A percentile compares a stretch with the other conserved stretches of the same genome.
These are phyloP conservation scores for Kodamaea hsintzibuensis DNA, from an alignment of 805 yeast genomes.

Conservation along the genomic window DNA sequence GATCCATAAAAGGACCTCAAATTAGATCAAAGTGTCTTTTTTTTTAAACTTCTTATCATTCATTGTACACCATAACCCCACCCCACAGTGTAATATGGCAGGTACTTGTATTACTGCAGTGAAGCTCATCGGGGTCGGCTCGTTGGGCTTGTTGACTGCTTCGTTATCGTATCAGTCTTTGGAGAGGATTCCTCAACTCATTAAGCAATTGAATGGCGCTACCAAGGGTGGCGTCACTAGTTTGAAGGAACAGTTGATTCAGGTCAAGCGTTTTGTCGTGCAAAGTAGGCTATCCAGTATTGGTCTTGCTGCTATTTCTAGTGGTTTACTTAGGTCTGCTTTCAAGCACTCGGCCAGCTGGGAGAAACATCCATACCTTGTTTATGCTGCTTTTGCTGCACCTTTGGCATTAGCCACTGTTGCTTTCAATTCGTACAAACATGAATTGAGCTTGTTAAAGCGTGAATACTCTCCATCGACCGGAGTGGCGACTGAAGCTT, in stretches of 20 bases:
- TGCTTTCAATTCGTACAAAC: conserved; percentile 16
- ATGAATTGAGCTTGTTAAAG: conserved; percentile 20
- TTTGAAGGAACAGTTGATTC: conserved; percentile 15
- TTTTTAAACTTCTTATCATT: neutral
- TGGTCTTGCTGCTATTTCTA: conserved; percentile 48
- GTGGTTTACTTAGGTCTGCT: conserved; percentile 55
- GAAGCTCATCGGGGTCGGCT: conserved; percentile 63
- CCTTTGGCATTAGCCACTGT: conserved; percentile 39
- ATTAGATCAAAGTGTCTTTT: neutral
- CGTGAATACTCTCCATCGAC: neutral
- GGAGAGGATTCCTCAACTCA: conserved; percentile 29
- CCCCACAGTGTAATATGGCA: conserved; percentile 2
- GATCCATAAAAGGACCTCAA: neutral
- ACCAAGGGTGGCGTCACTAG: conserved; percentile 6
- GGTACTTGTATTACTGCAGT: conserved; percentile 40
- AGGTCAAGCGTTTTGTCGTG: conserved; percentile 23
- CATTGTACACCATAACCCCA: conserved; percentile 3
- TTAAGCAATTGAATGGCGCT: conserved; percentile 26
- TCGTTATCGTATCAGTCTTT: conserved; percentile 45
- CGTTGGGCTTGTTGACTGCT: conserved; percentile 66
- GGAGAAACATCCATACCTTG: conserved; percentile 71
- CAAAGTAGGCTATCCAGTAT: conserved; percentile 24
- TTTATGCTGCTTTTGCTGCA: conserved; percentile 62
- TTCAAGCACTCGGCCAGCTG: conserved; percentile 54
- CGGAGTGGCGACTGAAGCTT: neutral